phyloP scores from a whole-genome alignment of 73 alveolate species.

The Tetrahymena borealis region DNA sequence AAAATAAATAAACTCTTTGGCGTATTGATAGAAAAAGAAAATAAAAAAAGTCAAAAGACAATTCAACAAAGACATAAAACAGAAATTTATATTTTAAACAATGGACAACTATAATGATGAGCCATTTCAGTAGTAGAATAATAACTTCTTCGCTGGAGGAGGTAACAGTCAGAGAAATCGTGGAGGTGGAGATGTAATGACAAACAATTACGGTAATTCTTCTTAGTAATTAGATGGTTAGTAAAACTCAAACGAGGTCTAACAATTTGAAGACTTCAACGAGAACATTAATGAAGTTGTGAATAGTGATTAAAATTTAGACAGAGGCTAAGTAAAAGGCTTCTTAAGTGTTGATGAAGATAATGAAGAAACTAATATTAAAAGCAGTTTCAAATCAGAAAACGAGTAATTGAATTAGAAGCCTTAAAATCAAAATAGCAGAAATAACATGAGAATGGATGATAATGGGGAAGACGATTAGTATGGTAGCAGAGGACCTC shows the following conservation, averaged over 20 bases:
- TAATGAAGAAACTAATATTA: not conserved
- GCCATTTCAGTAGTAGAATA: not conserved
- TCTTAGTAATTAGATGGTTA: not conserved
- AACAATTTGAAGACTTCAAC: not conserved
- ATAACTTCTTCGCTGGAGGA: not conserved
- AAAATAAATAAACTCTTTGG: too few species aligned
- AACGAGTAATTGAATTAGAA: not conserved
- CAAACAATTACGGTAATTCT: not conserved
- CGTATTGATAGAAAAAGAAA: too few species aligned
- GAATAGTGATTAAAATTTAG: not conserved
- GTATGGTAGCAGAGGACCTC: not conserved
- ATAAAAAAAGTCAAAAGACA: too few species aligned
- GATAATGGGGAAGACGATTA: not conserved
- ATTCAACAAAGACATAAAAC: too few species aligned
- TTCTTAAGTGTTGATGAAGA: not conserved
- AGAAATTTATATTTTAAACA: not conserved
- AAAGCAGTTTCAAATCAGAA: not conserved
- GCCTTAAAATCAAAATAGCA: not conserved
- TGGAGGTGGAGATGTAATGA: not conserved
- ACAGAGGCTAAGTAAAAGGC: not conserved
- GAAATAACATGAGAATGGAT: not conserved
- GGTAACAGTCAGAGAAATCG: not conserved
- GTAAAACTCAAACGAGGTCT: not conserved
- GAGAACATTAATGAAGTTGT: not conserved
- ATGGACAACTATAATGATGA: not conserved